phyloP scores from a whole-genome alignment of 495 filamentous ascomycete species.

The Penicillium malachiteum region DNA sequence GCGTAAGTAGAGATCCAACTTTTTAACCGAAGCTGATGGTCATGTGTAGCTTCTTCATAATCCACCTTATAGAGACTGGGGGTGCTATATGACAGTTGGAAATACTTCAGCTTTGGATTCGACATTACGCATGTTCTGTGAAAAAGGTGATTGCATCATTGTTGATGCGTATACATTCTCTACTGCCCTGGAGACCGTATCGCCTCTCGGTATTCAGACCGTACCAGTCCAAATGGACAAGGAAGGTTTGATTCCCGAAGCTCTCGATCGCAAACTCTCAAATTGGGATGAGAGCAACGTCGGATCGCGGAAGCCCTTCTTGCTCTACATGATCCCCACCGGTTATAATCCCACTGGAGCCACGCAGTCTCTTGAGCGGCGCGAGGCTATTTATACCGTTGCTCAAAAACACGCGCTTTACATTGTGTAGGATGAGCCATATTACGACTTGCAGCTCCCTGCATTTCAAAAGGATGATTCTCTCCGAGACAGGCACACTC shows the following conservation, averaged over 20 bases:
- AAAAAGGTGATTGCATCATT: slow-evolving; percentile 69
- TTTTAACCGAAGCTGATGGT: no score
- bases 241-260: slow-evolving; percentile 68
- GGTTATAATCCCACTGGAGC: slow-evolving; percentile 94
- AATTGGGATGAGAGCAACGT: slow-evolving; percentile 61
- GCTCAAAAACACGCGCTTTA: slow-evolving; percentile 79
- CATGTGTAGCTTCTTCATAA: slow-evolving; percentile 36
- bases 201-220: slow-evolving; percentile 6
- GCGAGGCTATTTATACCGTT: slow-evolving; percentile 70
- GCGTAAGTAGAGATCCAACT: no score
- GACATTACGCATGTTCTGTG: slow-evolving; percentile 66
- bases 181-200: slow-evolving; percentile 73
- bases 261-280: slow-evolving; percentile 63
- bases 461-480: no score
- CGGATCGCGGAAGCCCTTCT: slow-evolving; percentile 64
- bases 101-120: slow-evolving; percentile 78
- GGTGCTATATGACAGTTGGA: slow-evolving; percentile 70
- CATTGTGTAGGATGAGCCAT: slow-evolving; percentile 94
- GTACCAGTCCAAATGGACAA: slow-evolving; percentile 60
- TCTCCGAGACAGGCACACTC: no score
- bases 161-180: slow-evolving; percentile 87
- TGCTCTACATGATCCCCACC: slow-evolving; percentile 56
- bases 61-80: slow-evolving; percentile 84
- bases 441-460: slow-evolving; percentile 46
- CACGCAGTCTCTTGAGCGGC: slow-evolving; percentile 66